These are phyloP conservation scores for Pestalotiopsis sp. DNA, from an alignment of 2,329 filamentous ascomycete genomes.

Conservation along the genomic window DNA sequence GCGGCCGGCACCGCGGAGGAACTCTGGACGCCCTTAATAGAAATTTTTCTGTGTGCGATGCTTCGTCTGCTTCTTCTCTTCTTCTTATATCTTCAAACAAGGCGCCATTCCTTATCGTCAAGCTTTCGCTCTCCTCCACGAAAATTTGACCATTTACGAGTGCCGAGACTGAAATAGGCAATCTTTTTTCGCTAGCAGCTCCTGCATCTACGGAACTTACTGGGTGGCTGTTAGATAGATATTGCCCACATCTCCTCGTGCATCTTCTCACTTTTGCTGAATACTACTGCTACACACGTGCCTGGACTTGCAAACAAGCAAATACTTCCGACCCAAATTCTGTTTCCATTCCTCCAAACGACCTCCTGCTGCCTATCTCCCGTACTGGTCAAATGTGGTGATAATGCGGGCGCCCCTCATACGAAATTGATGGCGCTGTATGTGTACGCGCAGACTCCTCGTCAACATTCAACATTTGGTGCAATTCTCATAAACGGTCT, in stretches of 20 bases:
- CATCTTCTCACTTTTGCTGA: not conserved
- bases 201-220: constrained; percentile 66
- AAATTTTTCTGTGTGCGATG: constrained; percentile 26
- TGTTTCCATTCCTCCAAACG: not conserved
- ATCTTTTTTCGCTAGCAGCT: constrained; percentile 98
- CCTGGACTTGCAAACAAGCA: not conserved
- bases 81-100: constrained; percentile 36
- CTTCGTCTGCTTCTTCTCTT: constrained; percentile 32
- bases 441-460: not conserved
- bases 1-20: not conserved
- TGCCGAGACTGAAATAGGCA: constrained; percentile 80
- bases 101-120: constrained; percentile 97
- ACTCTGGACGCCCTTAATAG: not conserved
- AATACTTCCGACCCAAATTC: not conserved
- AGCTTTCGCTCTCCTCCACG: constrained; percentile 62
- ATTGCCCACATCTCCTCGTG: constrained; percentile 70
- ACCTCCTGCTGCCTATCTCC: not conserved
- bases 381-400: not conserved
- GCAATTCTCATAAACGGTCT: not conserved
- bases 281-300: not conserved
- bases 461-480: not conserved
- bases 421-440: not conserved
- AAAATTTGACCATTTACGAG: constrained; percentile 88
- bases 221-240: constrained; percentile 97
- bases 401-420: not conserved